Evolutionary conservation across 73 alveolate species (phyloP).

Genomic region (Paraurostyla sp.): DNA sequence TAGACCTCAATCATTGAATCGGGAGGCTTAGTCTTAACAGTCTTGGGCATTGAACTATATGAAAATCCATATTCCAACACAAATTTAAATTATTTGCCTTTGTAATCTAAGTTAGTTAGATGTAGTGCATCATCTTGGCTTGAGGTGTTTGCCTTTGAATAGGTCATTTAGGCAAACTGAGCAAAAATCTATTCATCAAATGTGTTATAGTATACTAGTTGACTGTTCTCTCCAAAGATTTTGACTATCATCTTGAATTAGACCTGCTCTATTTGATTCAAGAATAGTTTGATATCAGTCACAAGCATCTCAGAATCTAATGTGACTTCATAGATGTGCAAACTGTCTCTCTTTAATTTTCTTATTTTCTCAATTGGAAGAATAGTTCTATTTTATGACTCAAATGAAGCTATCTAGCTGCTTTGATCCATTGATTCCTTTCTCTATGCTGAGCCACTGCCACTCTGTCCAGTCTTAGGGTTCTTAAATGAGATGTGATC

Average conservation of each 20-base stretch:
- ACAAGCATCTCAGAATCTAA: not conserved
- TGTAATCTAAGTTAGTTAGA: not conserved
- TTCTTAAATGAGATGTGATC: not conserved
- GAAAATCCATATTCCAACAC: slow-evolving; percentile 17
- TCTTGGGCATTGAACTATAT: not conserved
- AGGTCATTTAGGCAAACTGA: not conserved
- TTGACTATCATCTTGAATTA: slow-evolving; percentile 23
- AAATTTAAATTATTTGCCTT: not conserved
- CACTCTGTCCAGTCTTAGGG: not conserved
- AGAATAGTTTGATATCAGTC: not conserved
- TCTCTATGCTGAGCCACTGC: not conserved
- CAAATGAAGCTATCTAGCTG: not conserved
- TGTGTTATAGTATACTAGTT: slow-evolving; percentile 32
- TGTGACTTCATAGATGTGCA: not conserved
- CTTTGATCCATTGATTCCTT: slow-evolving; percentile 8
- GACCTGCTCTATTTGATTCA: not conserved
- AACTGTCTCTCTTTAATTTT: not conserved
- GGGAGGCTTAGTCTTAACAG: not conserved
- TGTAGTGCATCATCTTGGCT: slow-evolving; percentile 18
- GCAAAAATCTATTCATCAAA: slow-evolving; percentile 55
- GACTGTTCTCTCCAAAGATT: not conserved
- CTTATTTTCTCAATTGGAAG: not conserved
- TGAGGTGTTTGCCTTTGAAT: not conserved
- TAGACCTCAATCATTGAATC: slow-evolving; percentile 47
- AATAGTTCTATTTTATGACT: not conserved